Evolutionary conservation across 2,329 filamentous ascomycete genomes (phyloP).

Genomic region (Diaporthe batatas): DNA sequence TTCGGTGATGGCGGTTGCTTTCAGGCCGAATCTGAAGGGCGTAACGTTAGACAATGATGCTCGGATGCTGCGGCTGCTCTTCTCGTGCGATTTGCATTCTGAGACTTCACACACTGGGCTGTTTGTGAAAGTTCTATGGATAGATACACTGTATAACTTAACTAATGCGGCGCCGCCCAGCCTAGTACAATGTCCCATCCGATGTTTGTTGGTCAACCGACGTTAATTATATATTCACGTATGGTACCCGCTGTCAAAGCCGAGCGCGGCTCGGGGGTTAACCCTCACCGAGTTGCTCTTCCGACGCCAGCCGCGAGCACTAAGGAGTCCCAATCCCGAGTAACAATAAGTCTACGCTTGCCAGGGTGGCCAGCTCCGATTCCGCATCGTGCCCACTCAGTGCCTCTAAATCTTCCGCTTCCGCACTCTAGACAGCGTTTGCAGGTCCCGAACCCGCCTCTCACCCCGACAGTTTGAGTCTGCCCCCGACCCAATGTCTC

Average conservation of each 20-base stretch:
- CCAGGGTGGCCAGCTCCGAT: background rate
- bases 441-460: conserved; percentile 8
- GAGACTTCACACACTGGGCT: too few species aligned
- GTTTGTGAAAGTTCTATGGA: too few species aligned
- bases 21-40: too few species aligned
- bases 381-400: background rate
- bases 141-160: too few species aligned
- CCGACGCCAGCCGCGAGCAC: background rate
- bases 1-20: too few species aligned
- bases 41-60: too few species aligned
- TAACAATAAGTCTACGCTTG: background rate
- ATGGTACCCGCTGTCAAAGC: background rate
- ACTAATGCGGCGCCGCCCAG: background rate
- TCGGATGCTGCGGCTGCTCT: background rate
- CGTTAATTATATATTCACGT: too few species aligned
- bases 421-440: conserved; percentile 3
- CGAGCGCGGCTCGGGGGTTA: background rate
- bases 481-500: conserved; percentile 31
- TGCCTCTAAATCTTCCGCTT: conserved; percentile 18
- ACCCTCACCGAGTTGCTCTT: background rate
- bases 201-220: background rate
- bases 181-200: background rate
- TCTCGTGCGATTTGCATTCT: background rate
- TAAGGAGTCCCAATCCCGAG: background rate
- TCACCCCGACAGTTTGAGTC: conserved; percentile 15